A percentile compares a stretch with the other conserved stretches of the same genome.
Evolutionary conservation across 1,139 yeast species (phyloP).

Genomic region (Yamadazyma triangularis): DNA sequence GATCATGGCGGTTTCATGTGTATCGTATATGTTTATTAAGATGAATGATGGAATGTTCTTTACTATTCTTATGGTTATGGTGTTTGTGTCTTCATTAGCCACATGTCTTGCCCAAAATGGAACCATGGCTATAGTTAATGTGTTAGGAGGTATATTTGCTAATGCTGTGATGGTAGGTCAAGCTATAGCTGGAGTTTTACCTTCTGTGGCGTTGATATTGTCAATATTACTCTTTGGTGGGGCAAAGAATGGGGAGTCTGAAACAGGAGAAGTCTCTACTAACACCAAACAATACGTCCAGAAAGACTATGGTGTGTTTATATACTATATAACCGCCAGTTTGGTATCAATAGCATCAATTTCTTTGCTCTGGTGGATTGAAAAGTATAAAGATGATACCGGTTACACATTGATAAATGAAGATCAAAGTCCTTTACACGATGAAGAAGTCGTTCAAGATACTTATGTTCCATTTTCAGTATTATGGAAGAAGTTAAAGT

Average conservation of each 20-base stretch:
- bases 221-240: constrained; percentile 48
- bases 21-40: constrained; percentile 35
- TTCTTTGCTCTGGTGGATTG: constrained; percentile 29
- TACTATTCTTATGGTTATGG: constrained; percentile 51
- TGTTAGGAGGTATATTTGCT: constrained; percentile 71
- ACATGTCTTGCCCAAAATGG: constrained; percentile 85
- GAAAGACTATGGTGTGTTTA: constrained; percentile 48
- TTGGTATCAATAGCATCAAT: constrained; percentile 52
- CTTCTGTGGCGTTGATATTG: constrained; percentile 68
- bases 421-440: constrained; percentile 6
- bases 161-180: constrained; percentile 95
- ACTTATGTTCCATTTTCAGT: constrained; percentile 42
- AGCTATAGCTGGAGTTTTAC: constrained; percentile 89
- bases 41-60: constrained; percentile 40
- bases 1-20: constrained; percentile 48
- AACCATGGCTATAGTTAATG: constrained; percentile 79
- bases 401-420: constrained; percentile 17
- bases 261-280: constrained; percentile 19
- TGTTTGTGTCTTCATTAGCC: constrained; percentile 56
- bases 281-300: too few species aligned
- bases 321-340: constrained; percentile 70
- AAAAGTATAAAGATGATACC: constrained; percentile 18
- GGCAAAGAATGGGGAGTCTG: constrained; percentile 9
- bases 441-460: constrained; percentile 8
- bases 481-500: constrained; percentile 56